Conservation (phyloP, 805 yeast species). For the Pichia pseudocactophila region DNA sequence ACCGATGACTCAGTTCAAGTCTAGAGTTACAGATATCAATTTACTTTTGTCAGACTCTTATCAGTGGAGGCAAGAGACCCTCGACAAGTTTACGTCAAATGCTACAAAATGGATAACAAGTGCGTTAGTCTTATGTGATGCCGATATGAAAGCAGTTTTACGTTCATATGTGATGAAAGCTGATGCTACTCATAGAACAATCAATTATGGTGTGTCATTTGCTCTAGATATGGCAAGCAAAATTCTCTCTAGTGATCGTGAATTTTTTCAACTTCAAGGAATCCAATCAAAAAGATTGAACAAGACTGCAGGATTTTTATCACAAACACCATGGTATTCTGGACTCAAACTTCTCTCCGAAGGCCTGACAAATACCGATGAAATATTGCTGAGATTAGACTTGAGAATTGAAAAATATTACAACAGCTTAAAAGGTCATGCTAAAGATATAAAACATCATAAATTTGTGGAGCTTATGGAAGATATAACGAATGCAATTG, state of each 20-base stretch:
- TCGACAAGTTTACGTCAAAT: slow-evolving; percentile 46
- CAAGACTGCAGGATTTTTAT: slow-evolving; percentile 62
- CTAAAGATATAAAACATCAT: slow-evolving; percentile 12
- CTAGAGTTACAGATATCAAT: slow-evolving; percentile 35
- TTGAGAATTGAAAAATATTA: slow-evolving; percentile 9
- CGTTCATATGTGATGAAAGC: slow-evolving; percentile 59
- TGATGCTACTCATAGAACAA: slow-evolving; percentile 21
- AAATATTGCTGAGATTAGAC: slow-evolving; percentile 13
- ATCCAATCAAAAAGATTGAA: slow-evolving; percentile 31
- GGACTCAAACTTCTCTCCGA: slow-evolving; percentile 5
- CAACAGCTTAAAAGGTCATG: not conserved
- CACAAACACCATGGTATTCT: slow-evolving; percentile 66
- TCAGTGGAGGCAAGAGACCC: slow-evolving; percentile 63
- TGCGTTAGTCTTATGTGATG: slow-evolving; percentile 49
- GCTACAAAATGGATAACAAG: slow-evolving; percentile 62
- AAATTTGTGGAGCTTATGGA: slow-evolving; percentile 38
- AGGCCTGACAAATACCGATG: slow-evolving; percentile 31
- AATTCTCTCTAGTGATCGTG: slow-evolving; percentile 58
- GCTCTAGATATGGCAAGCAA: slow-evolving; percentile 84
- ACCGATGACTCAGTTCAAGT: slow-evolving; percentile 61
- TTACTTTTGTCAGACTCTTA: slow-evolving; percentile 66
- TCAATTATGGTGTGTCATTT: slow-evolving; percentile 79
- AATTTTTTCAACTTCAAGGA: slow-evolving; percentile 39
- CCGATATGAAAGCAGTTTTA: slow-evolving; percentile 70
- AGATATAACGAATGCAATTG: slow-evolving; percentile 30